phyloP scores from a whole-genome alignment of 257 asterid species.

The Solanum sitiens region DNA sequence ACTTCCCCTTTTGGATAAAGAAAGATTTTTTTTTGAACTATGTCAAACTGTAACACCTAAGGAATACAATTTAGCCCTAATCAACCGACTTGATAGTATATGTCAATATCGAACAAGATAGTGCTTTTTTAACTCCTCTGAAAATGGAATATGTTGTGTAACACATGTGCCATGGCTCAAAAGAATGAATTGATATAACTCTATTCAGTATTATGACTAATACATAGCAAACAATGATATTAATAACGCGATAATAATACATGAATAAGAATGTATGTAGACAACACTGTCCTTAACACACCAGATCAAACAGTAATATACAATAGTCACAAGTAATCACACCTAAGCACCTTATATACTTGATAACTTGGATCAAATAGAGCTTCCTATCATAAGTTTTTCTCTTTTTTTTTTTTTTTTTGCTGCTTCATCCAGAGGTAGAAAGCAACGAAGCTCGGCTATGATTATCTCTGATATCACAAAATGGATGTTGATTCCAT shows the following conservation, averaged over 20 bases:
- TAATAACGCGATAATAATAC: not conserved
- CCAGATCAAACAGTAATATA: not conserved
- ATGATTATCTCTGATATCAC: conserved; percentile 27
- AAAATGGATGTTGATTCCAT: conserved; percentile 65
- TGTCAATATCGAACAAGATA: not conserved
- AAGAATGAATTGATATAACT: not conserved
- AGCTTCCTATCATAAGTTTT: not conserved
- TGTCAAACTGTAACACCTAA: not conserved
- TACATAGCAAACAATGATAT: not conserved
- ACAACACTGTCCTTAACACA: not conserved
- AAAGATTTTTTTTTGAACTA: not conserved
- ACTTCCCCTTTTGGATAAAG: not conserved
- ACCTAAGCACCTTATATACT: not conserved
- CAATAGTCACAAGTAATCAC: not conserved
- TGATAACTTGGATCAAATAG: not conserved
- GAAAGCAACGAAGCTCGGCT: conserved; percentile 8
- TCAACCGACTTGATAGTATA: not conserved
- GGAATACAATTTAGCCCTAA: not conserved
- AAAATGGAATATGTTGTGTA: not conserved
- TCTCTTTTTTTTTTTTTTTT: not conserved
- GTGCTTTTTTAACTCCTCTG: not conserved
- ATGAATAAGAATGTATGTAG: not conserved
- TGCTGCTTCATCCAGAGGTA: not conserved
- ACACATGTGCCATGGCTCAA: not conserved
- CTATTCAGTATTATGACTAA: not conserved